phyloP scores from a whole-genome alignment of 345 rosid genomes.

The Carallia pectinifolia region DNA sequence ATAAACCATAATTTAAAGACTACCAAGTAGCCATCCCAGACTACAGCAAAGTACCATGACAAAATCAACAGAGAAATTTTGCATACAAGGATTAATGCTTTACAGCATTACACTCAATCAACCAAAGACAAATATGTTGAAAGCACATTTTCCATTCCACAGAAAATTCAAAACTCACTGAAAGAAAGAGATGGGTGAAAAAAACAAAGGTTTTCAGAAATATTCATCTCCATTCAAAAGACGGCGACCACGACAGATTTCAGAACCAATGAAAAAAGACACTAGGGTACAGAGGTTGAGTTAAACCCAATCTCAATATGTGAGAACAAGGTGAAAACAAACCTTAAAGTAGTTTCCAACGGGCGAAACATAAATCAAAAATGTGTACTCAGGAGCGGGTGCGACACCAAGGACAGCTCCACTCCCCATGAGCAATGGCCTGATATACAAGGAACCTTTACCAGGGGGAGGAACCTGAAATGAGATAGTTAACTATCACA shows the following conservation, averaged over 20 bases:
- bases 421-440: constrained; percentile 63
- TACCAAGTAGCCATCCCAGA: no score
- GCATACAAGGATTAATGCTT: not conserved
- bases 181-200: not conserved
- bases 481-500: not conserved
- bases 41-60: not conserved
- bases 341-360: constrained; percentile 54
- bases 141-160: not conserved
- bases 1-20: not conserved
- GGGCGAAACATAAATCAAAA: constrained; percentile 49
- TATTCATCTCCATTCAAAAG: no score
- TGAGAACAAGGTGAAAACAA: not conserved
- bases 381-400: constrained; percentile 51
- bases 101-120: not conserved
- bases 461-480: constrained; percentile 60
- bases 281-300: not conserved
- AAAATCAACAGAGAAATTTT: not conserved
- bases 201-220: not conserved
- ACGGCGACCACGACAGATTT: not conserved
- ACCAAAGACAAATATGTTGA: not conserved
- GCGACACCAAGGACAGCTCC: constrained; percentile 47
- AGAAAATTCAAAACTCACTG: not conserved
- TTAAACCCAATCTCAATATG: not conserved
- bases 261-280: not conserved
- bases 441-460: constrained; percentile 58